These are phyloP conservation scores for Endothia cerciana DNA, from an alignment of 2,329 filamentous ascomycete genomes.

Conservation along the genomic window DNA sequence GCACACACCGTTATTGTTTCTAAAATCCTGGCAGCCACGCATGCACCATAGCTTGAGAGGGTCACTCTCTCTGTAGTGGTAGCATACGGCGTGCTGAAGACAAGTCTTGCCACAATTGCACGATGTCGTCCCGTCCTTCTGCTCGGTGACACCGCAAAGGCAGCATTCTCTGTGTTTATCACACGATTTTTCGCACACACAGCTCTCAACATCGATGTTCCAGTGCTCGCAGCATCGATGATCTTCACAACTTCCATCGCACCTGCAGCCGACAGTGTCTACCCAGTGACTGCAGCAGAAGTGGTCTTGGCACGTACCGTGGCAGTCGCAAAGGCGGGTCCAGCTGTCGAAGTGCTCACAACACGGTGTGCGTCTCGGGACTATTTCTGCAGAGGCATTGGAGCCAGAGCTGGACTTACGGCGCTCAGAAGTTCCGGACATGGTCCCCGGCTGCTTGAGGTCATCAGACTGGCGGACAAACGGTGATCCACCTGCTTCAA, in stretches of 20 bases:
- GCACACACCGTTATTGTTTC: not conserved
- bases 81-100: not conserved
- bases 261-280: not conserved
- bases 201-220: not conserved
- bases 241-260: not conserved
- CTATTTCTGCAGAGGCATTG: not conserved
- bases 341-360: slow-evolving; percentile 2
- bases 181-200: not conserved
- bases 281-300: slow-evolving; percentile 6
- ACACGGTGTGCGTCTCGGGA: not conserved
- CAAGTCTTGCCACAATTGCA: slow-evolving; percentile 2
- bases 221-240: slow-evolving; percentile 1
- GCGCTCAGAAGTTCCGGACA: not conserved
- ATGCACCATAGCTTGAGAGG: not conserved
- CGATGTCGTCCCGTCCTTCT: not conserved
- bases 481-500: not conserved
- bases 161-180: not conserved
- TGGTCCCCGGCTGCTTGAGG: not conserved
- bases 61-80: not conserved
- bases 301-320: not conserved
- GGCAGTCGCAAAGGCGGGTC: not conserved
- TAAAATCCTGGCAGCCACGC: not conserved
- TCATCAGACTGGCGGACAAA: not conserved
- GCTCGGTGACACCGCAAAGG: not conserved
- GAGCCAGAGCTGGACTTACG: too few relatives aligned